Percentiles rank a stretch among this genome's conserved stretches.
Evolutionary conservation across 2,329 filamentous ascomycete species (phyloP).

Genomic region (Apiospora koreana): DNA sequence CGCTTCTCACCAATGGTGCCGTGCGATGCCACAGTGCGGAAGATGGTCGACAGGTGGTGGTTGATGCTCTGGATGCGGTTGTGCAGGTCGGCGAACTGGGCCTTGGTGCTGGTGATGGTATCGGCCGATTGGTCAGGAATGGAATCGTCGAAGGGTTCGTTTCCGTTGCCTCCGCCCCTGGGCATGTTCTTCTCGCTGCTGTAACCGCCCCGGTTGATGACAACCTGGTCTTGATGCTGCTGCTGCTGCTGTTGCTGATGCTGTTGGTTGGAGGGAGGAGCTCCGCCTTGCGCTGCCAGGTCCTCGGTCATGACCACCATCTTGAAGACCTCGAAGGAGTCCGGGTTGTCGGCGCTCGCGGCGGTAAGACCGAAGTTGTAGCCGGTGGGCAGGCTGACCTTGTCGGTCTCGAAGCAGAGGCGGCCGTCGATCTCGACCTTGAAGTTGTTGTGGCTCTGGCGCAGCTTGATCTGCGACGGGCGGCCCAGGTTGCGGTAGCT

Average conservation of each 20-base stretch:
- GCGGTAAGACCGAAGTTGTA: constrained; percentile 89
- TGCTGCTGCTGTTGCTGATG: constrained; percentile 34
- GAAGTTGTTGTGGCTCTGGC: constrained; percentile 64
- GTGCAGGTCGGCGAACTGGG: constrained; percentile 83
- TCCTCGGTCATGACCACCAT: constrained; percentile 69
- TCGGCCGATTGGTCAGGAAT: constrained; percentile 51
- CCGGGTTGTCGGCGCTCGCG: constrained; percentile 84
- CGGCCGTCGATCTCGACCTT: constrained; percentile 79
- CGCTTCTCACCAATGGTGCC: constrained; percentile 55
- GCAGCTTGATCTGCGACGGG: constrained; percentile 76
- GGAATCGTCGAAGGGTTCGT: constrained; percentile 39
- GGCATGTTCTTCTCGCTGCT: constrained; percentile 23
- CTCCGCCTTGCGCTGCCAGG: constrained; percentile 34
- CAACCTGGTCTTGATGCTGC: constrained; percentile 25
- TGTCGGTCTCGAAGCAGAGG: constrained; percentile 80
- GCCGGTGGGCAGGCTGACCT: constrained; percentile 75
- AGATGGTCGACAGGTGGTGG: constrained; percentile 67
- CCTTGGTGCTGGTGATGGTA: constrained; percentile 48
- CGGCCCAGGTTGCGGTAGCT: constrained; percentile 88
- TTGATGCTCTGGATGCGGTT: constrained; percentile 75
- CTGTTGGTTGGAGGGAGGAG: constrained; percentile 34
- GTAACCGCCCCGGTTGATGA: constrained; percentile 25
- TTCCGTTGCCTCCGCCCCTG: constrained; percentile 15
- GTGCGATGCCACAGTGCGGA: constrained; percentile 55
- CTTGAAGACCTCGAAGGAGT: constrained; percentile 93